Percentiles rank a stretch among this genome's conserved stretches.
Evolutionary conservation across 345 rosid species (phyloP).

Genomic region (Bruguiera sexangula): DNA sequence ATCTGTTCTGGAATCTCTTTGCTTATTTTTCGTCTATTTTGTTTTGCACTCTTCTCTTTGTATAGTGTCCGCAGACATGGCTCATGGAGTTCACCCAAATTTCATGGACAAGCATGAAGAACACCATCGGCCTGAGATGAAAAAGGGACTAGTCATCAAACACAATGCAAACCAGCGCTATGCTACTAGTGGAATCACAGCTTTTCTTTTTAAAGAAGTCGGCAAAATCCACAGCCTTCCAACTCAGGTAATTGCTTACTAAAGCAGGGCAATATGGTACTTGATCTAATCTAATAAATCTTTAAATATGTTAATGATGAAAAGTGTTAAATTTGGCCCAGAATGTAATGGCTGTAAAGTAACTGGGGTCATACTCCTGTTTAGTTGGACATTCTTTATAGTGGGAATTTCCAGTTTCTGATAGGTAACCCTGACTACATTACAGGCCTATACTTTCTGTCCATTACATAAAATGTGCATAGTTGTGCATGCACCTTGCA

Average conservation of each 20-base stretch:
- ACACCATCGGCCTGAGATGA: constrained; percentile 84
- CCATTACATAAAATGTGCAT: too few species aligned
- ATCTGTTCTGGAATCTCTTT: neutral
- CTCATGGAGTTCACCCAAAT: constrained; percentile 94
- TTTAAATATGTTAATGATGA: too few species aligned
- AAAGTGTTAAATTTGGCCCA: too few species aligned
- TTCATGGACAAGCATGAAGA: constrained; percentile 89
- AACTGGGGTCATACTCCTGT: too few species aligned
- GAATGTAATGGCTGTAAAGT: too few species aligned
- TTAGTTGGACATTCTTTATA: too few species aligned
- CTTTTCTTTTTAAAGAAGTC: constrained; percentile 91
- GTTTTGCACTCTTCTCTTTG: constrained; percentile 11
- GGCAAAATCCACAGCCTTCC: constrained; percentile 78
- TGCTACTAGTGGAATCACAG: constrained; percentile 85
- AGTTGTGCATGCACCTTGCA: too few species aligned
- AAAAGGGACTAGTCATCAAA: constrained; percentile 85
- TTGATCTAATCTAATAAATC: too few species aligned
- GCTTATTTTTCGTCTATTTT: neutral
- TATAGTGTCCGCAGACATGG: constrained; percentile 95
- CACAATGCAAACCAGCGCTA: constrained; percentile 95
- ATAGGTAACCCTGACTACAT: too few species aligned
- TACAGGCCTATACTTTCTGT: too few species aligned
- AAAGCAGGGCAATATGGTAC: neutral
- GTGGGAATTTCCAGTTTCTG: too few species aligned
- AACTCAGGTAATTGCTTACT: constrained; percentile 57